Percentiles rank a stretch among this genome's conserved stretches.
Conservation (phyloP, 805 yeast species). For the Pichia rugopelliculosa region DNA sequence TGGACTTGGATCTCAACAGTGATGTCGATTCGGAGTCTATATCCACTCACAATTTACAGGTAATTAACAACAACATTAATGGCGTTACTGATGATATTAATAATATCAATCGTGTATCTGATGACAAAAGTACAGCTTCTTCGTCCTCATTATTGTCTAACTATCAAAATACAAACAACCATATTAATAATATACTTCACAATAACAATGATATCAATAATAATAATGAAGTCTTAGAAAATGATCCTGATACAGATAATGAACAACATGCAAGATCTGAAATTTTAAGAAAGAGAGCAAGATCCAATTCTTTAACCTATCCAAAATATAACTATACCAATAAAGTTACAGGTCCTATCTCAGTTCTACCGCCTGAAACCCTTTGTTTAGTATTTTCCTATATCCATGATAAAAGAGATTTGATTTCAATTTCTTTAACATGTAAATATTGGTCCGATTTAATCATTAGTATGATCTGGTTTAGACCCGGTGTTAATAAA, state of each 20-base stretch:
- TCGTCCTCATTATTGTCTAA: not conserved
- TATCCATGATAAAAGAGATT: constrained; percentile 50
- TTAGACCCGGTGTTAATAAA: constrained; percentile 66
- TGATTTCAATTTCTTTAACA: constrained; percentile 57
- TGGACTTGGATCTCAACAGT: not conserved
- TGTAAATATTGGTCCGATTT: constrained; percentile 77
- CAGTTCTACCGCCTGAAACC: constrained; percentile 51
- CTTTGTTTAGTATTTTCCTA: constrained; percentile 60
- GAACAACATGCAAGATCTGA: constrained; percentile 26
- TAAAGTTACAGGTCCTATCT: constrained; percentile 26
- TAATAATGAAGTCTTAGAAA: constrained; percentile 20
- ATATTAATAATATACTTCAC: not conserved
- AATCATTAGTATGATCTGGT: constrained; percentile 77
- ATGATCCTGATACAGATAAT: constrained; percentile 29
- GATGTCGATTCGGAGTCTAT: not conserved
- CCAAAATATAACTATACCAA: constrained; percentile 3
- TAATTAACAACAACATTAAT: not conserved
- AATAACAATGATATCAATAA: not conserved
- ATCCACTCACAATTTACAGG: not conserved
- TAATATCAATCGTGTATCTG: not conserved
- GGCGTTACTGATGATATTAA: not conserved
- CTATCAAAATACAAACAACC: not conserved
- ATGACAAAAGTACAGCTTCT: not conserved
- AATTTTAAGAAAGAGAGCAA: constrained; percentile 23
- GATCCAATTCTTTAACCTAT: constrained; percentile 5